phyloP scores from a whole-genome alignment of 2,329 filamentous ascomycete genomes.

The Thelonectria olida region DNA sequence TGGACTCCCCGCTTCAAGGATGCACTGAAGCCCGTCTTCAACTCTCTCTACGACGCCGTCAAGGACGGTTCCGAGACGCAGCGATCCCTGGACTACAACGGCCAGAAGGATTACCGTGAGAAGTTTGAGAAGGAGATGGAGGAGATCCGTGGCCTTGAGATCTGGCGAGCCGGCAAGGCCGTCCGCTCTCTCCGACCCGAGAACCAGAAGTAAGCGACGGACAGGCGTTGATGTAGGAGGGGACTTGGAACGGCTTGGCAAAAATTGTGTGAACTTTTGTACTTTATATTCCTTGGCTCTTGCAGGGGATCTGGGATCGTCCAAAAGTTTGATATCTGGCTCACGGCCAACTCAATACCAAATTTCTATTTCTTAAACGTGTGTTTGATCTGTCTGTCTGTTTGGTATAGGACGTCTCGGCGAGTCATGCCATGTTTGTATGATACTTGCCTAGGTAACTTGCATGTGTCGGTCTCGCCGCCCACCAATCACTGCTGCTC shows the following conservation, averaged over 20 bases:
- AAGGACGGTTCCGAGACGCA: conserved; percentile 92
- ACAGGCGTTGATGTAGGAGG: conserved; percentile 28
- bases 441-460: background rate
- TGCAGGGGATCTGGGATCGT: conserved; percentile 34
- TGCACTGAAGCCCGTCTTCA: conserved; percentile 98
- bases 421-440: background rate
- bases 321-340: conserved; percentile 40
- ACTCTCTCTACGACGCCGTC: conserved; percentile 94
- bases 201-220: conserved; percentile 75
- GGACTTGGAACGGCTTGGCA: conserved; percentile 35
- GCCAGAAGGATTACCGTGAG: conserved; percentile 93
- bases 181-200: conserved; percentile 87
- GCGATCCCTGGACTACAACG: conserved; percentile 97
- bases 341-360: conserved; percentile 24
- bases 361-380: conserved; percentile 14
- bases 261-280: conserved; percentile 38
- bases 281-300: conserved; percentile 38
- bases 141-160: conserved; percentile 97
- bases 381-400: background rate
- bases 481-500: background rate
- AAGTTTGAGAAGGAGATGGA: conserved; percentile 98
- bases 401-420: no score
- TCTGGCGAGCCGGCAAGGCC: conserved; percentile 98
- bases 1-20: conserved; percentile 98
- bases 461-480: no score